Evolutionary conservation across 1,139 yeast species (phyloP), one percentile per base, ranked within the genome.

Genomic region (Zygoascus sp.): DNA sequence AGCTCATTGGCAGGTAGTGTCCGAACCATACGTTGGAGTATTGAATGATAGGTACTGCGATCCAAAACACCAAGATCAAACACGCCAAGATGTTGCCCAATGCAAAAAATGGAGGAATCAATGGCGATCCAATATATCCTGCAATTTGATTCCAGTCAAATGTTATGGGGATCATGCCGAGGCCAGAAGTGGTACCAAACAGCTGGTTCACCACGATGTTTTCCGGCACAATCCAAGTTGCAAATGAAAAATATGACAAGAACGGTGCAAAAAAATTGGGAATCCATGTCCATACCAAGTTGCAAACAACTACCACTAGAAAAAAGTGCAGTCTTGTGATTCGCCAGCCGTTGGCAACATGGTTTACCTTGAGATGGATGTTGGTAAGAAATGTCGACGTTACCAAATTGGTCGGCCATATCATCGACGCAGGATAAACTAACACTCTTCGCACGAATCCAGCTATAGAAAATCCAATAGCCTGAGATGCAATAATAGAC

Each of bases 41-140:
- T 54, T 75, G 79, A 10, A 79, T 50, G n/a, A 68, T 70, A 3
- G 80, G 72, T 28, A 69, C 66, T 23, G 73, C 58, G 32, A 77
- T 58, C 72, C 74, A 76, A 40, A 70, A 70, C 11, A 75, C 62
- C 30, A 72, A 50, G 11, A 78, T 65, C 44, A 77, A 63, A 16
- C 80, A 74, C 5, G 68, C 56, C 35, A 74, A 67, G 51, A 77
- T 72, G 55, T 82, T 80, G 32, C 74, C 69, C 48, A 77, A 66
- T 17, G 82, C 76, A 45, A 76, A 68, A 44, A 80, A 77, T 25
- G 90, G 89, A 7, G 87, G 83, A 54, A 81, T 74, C 58, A 83
- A 72, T 9, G 90, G 87, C 21, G 83, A 76, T 13, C 81, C 80
- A 51, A 78, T 66, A 63, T 76, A 78, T 45, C 80, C 83, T 2